Evolutionary conservation across 257 asterid genomes (phyloP), one percentile per base, ranked within the genome.

Genomic region (Nicotiana benthamiana): DNA sequence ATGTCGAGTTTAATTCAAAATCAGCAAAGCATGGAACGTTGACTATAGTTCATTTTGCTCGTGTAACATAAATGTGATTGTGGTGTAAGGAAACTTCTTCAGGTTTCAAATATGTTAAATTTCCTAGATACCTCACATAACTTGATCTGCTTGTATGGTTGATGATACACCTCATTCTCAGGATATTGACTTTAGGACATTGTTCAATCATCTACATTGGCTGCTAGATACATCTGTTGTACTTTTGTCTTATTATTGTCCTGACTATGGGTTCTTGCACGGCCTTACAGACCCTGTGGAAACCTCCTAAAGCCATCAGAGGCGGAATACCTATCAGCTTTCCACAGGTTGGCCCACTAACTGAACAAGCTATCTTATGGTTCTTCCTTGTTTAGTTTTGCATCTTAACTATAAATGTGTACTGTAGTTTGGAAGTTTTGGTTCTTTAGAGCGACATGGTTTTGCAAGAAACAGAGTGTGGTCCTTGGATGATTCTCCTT

Each of bases 391-490:
- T 28, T 80, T 16, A 43, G 48, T 62, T 75, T 67, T 70, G 75
- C 51, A 80, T 83, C 82, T 88, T 64, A 88, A 75, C 34, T 28
- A 17, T 80, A 82, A 61, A 46, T 83, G 72, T 32, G 43, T 76
- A 24, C 82, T 82, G 83, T 56, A 92, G 98, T 88, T 87, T 83
- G 75, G 91, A 54, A 90, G 85, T 85, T 85, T 82, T 72, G 94
- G 94, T 79, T 89, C 93, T n/a, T 83, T 88, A 83, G 98, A 93
- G 89, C 94, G 89, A 85, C 89, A 87, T 87, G 98, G 97, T 82
- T 89, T 93, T 85, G 92, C 92, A 63, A 89, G 97, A 86, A 92
- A 86, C 84, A 89, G 93, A 82, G 79, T 89, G 80, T 93, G 98
- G 98, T 81, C 93, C 18, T 34, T 92, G 86, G 98, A 93, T 79